These are phyloP conservation scores for Cyanophora paradoxa DNA, from an alignment of 78 protist genomes.

Conservation along the genomic window DNA sequence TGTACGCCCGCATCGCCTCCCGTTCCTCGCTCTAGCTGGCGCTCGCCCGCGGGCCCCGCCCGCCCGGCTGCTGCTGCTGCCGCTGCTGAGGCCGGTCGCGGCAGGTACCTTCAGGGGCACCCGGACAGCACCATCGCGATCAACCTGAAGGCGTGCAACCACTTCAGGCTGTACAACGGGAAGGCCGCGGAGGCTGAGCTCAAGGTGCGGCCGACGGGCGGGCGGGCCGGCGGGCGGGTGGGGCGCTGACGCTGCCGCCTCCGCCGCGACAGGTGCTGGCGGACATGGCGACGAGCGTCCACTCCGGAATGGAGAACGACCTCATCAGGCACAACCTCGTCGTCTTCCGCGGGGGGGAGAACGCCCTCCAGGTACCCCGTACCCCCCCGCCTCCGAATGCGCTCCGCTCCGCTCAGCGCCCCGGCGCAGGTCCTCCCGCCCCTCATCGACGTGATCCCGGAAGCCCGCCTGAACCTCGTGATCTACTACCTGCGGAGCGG, in stretches of 20 bases:
- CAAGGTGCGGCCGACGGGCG: conserved; percentile 2
- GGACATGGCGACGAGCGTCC: background rate
- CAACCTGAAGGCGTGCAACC: conserved; percentile 81
- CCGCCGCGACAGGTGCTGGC: conserved; percentile 10
- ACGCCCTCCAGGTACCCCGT: conserved; percentile 49
- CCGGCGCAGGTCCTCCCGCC: conserved; percentile 61
- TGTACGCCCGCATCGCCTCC: conserved; percentile 9
- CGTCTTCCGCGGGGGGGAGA: conserved; percentile 71
- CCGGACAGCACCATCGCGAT: conserved; percentile 54
- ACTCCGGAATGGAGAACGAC: conserved; percentile 2
- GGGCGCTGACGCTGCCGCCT: no score
- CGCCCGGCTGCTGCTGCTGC: background rate
- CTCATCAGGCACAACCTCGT: conserved; percentile 65
- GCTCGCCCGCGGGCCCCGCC: background rate
- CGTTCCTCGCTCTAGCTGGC: background rate
- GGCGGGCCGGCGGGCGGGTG: background rate
- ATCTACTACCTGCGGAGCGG: conserved; percentile 61
- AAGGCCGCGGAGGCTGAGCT: conserved; percentile 69
- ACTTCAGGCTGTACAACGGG: conserved; percentile 68
- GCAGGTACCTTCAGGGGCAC: conserved; percentile 12
- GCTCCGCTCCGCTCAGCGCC: background rate
- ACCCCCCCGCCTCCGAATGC: background rate
- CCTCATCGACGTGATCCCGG: conserved; percentile 62
- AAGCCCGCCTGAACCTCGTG: conserved; percentile 74
- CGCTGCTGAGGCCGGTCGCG: background rate